These are phyloP conservation scores for Phoenix dactylifera DNA, from an alignment of 176 grass and related monocot genomes.

Conservation along the genomic window DNA sequence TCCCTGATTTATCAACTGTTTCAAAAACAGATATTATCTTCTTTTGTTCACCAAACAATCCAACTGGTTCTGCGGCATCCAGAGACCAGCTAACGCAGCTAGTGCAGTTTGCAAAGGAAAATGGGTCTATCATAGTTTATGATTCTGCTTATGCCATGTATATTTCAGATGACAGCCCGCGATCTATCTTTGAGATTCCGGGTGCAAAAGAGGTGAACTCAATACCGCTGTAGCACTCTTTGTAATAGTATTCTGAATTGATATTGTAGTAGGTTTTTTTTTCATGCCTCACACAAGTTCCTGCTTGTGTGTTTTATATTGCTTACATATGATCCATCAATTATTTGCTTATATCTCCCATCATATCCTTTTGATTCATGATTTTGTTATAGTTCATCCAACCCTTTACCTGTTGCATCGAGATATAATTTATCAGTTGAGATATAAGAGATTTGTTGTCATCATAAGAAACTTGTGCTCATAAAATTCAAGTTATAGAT, in stretches of 20 bases:
- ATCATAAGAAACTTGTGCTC: too few relatives aligned
- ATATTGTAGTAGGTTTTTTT: background rate
- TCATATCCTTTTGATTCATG: too few relatives aligned
- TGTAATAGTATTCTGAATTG: background rate
- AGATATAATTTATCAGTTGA: too few relatives aligned
- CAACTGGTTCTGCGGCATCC: constrained; percentile 72
- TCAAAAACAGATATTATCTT: constrained; percentile 74
- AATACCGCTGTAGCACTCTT: background rate
- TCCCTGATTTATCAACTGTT: constrained; percentile 67
- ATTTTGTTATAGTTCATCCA: too few relatives aligned
- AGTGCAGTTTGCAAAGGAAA: constrained; percentile 81
- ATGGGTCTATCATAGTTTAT: constrained; percentile 79
- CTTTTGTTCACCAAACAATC: constrained; percentile 97
- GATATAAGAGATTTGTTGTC: too few relatives aligned
- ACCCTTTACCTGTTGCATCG: too few relatives aligned
- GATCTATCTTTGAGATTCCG: constrained; percentile 90
- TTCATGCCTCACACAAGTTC: background rate
- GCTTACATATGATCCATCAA: too few relatives aligned
- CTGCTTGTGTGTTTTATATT: too few relatives aligned
- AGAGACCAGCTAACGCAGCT: constrained; percentile 63
- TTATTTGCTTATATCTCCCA: too few relatives aligned
- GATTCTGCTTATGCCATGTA: constrained; percentile 99
- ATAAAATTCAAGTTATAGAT: too few relatives aligned
- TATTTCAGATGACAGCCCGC: constrained; percentile 73
- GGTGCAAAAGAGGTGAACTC: constrained; percentile 73